phyloP scores from a whole-genome alignment of 805 yeast species.

The Pichia kluyveri region DNA sequence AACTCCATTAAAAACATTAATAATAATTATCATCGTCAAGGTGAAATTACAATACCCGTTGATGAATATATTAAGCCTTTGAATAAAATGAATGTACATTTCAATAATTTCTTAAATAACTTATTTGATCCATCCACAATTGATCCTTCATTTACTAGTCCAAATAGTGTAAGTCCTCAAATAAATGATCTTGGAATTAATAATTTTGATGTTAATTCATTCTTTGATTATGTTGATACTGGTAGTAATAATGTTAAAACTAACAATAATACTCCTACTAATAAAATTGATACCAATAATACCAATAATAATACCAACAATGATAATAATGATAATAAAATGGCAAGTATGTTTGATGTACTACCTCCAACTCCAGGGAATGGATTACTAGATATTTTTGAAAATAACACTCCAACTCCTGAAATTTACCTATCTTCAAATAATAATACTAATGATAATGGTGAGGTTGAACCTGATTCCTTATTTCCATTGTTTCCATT shows the following conservation, averaged over 20 bases:
- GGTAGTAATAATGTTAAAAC: too few species aligned
- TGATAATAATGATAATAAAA: neutral
- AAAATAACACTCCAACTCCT: conserved; percentile 8
- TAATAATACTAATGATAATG: conserved; percentile 13
- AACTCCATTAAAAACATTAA: neutral
- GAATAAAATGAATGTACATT: conserved; percentile 27
- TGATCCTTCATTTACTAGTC: conserved; percentile 2
- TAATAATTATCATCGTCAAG: too few species aligned
- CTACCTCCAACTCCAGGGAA: conserved; percentile 21
- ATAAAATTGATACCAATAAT: too few species aligned
- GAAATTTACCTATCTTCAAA: neutral
- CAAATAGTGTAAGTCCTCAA: conserved; percentile 6
- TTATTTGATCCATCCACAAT: conserved; percentile 11
- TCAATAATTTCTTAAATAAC: conserved; percentile 21
- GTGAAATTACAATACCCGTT: conserved; percentile 24
- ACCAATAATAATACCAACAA: neutral
- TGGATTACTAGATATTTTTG: conserved; percentile 26
- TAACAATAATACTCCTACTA: too few species aligned
- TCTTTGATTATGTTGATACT: too few species aligned
- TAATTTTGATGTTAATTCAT: too few species aligned
- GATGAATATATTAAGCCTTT: conserved; percentile 30
- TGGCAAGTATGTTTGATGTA: conserved; percentile 10
- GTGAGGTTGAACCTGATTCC: conserved; percentile 20
- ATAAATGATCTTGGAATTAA: neutral
- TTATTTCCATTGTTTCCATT: conserved; percentile 26